Evolutionary conservation across 78 protist species (phyloP), one percentile per base, ranked within the genome.

Genomic region (Dictyostelium brefeldianum): DNA sequence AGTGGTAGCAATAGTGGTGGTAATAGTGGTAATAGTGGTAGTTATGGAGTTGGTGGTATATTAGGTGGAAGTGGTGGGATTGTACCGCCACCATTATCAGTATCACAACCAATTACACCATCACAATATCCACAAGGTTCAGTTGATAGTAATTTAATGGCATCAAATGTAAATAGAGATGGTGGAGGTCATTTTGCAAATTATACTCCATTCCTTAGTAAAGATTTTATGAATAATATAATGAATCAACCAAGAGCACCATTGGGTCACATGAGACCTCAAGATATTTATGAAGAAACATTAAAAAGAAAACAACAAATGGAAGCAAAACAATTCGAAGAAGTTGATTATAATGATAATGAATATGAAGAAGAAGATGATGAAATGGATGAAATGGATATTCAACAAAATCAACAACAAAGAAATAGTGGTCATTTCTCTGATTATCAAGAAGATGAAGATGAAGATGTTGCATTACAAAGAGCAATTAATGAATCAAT

Each of bases 401-500:
- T 5, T 53, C 27, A 43, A 22, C 53, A 20, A 12, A 4, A n/a
- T 9, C 54, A 27, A 31, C 46, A 12, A 6, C 47, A 56, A 11
- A 20, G 83, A 27, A 3, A 2, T 20, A 73, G n/a, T 73, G 79
- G 46, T 20, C 41, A 22, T 20, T n/a, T 73, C 20, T 31, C 48
- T 4, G 75, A 73, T 15, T 47, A 46, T 46, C 79, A 73, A 73
- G 79, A 10, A 11, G 27, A 29, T 56, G 48, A 36, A 22, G 83
- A 78, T 36, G 83, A 54, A 31, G 84, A 78, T 7, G 78, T 73
- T 9, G 83, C 64, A 4, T 51, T 87, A 64, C 93, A 87, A 31
- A 56, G 84, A 74, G 93, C 93, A 0, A 74, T 87, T 12, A 87
- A 59, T n/a, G 84, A 87, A 65, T 87, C 93, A 20, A 27, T 73